Evolutionary conservation across 2,329 filamentous ascomycete genomes (phyloP).

Genomic region (Cladosporium oxysporum): DNA sequence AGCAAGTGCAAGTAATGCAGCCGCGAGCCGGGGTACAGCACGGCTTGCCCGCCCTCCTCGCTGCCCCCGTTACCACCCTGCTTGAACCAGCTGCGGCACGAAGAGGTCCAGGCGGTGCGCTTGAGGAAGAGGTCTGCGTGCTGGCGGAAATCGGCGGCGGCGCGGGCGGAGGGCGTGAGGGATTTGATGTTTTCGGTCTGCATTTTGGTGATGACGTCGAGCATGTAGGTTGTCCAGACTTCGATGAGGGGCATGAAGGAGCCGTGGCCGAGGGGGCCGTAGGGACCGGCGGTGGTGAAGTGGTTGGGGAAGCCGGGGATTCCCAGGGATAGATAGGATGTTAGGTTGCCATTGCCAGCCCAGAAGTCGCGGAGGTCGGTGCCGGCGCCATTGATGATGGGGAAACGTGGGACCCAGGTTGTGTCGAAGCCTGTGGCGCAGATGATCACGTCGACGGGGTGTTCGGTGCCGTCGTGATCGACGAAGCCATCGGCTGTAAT

Average conservation of each 20-base stretch:
- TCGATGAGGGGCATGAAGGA: constrained; percentile 46
- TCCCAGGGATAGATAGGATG: constrained; percentile 44
- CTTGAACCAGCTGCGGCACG: constrained; percentile 41
- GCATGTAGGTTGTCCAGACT: constrained; percentile 43
- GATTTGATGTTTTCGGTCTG: constrained; percentile 47
- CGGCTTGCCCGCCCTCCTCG: constrained; percentile 39
- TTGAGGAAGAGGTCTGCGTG: constrained; percentile 45
- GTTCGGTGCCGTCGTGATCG: constrained; percentile 34
- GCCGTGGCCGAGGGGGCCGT: constrained; percentile 44
- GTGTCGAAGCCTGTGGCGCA: constrained; percentile 44
- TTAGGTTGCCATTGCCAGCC: constrained; percentile 38
- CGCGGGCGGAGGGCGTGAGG: constrained; percentile 39
- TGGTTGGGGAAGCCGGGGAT: constrained; percentile 49
- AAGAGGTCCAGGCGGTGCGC: constrained; percentile 41
- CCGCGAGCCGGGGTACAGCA: constrained; percentile 43
- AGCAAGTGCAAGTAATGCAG: constrained; percentile 44
- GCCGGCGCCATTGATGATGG: constrained; percentile 32
- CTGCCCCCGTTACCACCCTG: constrained; percentile 31
- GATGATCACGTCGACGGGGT: constrained; percentile 40
- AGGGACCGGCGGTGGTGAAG: constrained; percentile 47
- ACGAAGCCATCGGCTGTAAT: constrained; percentile 37
- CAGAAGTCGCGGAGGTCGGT: constrained; percentile 41
- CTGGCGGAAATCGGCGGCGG: constrained; percentile 39
- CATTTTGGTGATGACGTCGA: constrained; percentile 42
- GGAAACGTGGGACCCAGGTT: constrained; percentile 38